Evolutionary conservation across 305 asterid genomes (phyloP), one percentile per base, ranked within the genome.

Genomic region (Monarda citriodora): DNA sequence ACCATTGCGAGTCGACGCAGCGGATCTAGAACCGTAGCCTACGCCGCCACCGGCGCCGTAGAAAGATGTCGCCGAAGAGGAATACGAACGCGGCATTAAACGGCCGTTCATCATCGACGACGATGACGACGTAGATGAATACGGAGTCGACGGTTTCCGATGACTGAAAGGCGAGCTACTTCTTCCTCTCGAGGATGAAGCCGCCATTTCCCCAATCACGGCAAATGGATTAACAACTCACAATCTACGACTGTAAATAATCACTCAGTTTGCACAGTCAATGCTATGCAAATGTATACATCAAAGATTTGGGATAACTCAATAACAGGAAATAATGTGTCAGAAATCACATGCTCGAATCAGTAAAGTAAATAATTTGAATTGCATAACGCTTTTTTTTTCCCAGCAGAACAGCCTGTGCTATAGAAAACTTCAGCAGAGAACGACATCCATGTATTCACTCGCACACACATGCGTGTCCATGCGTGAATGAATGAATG

Each of bases 131-230:
- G 85, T 69, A 1, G 98, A 86, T 6, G 98, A 89, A 82, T 69
- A 83, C 29, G 95, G 94, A 75, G 74, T 89, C 37, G 87, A 77
- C 45, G 86, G 88, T 64, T 84, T 93, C 62, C 84, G 72, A 66
- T 79, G 57, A 61, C 82, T 77, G 72, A 83, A 85, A 0, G 96
- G 95, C 51, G 97, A 87, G 72, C 87, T 83, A 69, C 96, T 87
- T 66, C 95, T 87, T 71, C 91, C 96, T 76, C 91, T 77, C 13
- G 95, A 84, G 31, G 98, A 87, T 45, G 97, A 86, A 60, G 93
- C 89, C 77, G 95, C 89, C 95, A 88, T 91, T 79, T 64, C 76
- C 29, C 69, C 70, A 26, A 65, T 58, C 63, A n/a, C 70, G 59
- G 34, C 63, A 47, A 55, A 60, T 65, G 22, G 51, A 55, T 50